Evolutionary conservation across 2,329 filamentous ascomycete species (phyloP), one percentile per base, ranked within the genome.

Genomic region (Blumeriella jaapii): DNA sequence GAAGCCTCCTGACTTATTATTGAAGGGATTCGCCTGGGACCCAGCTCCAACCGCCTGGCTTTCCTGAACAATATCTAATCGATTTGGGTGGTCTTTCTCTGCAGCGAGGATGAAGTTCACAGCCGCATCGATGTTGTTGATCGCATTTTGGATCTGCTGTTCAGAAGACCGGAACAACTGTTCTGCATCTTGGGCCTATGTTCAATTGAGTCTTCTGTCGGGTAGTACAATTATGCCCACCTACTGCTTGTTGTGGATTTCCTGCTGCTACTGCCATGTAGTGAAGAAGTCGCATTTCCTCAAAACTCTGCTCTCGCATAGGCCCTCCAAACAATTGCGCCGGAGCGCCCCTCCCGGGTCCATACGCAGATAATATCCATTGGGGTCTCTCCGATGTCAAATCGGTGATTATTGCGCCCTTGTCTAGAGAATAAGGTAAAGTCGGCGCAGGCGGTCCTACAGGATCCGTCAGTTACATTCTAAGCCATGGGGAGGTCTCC

Each of bases 361-460:
- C 83, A 57, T 94, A 96, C 14, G 80, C 71, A 1, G 87, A 94
- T 15, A 95, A 69, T 4, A 91, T 78, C 82, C 87, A 96, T 65
- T 73, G 62, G 12, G 89, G 89, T 6, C 71, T 69, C 41, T 91
- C 83, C 14, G 67, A 65, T 1, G 67, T 71, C 29, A 93, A 64
- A 53, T 93, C 85, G 34, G 61, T 60, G 41, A 68, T 67, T 48
- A 93, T 78, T 2, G 60, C 61, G 0, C 72, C 71, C 37, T 52
- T 55, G 24, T 52, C 40, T 9, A 46, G 36, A 4, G 26, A 31
- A 38, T 58, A 54, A 50, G 39, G 46, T 39, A 38, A 26, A 16
- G 38, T 30, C 17, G 23, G 16, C 15, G 15, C 8, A 26, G 36
- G 27, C 14, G 34, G 20, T 38, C 36, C 29, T 39, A 24, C 14